These are phyloP conservation scores for Ogataea nonfermentans DNA, from an alignment of 805 yeast species.

Conservation along the genomic window DNA sequence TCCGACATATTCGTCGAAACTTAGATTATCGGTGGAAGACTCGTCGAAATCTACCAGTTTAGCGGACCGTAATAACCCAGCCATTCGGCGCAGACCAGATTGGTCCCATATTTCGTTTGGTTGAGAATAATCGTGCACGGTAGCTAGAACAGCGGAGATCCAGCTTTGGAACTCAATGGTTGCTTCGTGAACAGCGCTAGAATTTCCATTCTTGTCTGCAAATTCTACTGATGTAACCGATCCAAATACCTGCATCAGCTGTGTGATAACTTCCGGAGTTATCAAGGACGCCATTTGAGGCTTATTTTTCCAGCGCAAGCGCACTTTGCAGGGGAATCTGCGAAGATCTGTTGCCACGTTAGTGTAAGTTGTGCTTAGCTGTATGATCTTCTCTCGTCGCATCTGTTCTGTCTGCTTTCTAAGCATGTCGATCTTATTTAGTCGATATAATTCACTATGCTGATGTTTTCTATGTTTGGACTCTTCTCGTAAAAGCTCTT, in stretches of 20 bases:
- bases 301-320: slow-evolving; percentile 47
- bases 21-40: slow-evolving; percentile 7
- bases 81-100: slow-evolving; percentile 41
- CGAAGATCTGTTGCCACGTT: slow-evolving; percentile 1
- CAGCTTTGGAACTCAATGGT: slow-evolving; percentile 32
- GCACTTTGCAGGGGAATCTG: slow-evolving; percentile 22
- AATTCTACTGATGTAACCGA: slow-evolving; percentile 24
- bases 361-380: slow-evolving; percentile 9
- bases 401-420: slow-evolving; percentile 18
- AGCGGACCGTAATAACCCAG: slow-evolving; percentile 43
- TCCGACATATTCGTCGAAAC: slow-evolving; percentile 24
- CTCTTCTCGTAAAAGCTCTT: slow-evolving; percentile 34
- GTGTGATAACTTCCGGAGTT: slow-evolving; percentile 32
- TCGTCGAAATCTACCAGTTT: slow-evolving; percentile 16
- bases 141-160: slow-evolving; percentile 36
- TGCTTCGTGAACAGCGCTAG: slow-evolving; percentile 39
- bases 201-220: slow-evolving; percentile 7
- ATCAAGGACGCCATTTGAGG: slow-evolving; percentile 36
- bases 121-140: slow-evolving; percentile 40
- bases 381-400: slow-evolving; percentile 15
- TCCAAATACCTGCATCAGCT: slow-evolving; percentile 49
- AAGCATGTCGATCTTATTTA: slow-evolving; percentile 20
- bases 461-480: slow-evolving; percentile 22
- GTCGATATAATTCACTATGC: slow-evolving; percentile 3
- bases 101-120: slow-evolving; percentile 48